Base-by-base conservation (phyloP, 495 filamentous ascomycete species). In the Podospora sp. region DNA sequence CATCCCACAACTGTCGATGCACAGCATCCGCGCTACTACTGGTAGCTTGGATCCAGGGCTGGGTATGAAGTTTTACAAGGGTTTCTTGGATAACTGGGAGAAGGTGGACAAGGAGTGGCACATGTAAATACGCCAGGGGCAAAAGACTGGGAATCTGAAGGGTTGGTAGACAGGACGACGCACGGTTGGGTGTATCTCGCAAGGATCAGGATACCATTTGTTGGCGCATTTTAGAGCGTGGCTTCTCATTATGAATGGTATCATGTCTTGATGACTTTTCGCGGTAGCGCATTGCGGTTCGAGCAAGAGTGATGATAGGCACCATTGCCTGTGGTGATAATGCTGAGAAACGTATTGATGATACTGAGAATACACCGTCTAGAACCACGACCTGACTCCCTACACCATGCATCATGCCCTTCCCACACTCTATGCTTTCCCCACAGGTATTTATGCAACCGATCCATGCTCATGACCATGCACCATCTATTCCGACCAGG, bases 1-100 rank as follows among this genome's bases (percentile, higher is more conserved):
- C 25, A 90, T 97, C 65, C 89, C 93, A 24, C 95, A 99, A 78
- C 80, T 97, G 66, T 92, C 89, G 71, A 99, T 99, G 95, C 95
- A 99, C 76, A 89, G 85, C 68, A 94, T 99, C 67, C 88, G 95
- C 24, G 95, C 95, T 7, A 97, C 94, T 11, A 96, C 91, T 11
- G 95, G 95, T 4, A 86, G 84, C 50, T 71, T 92, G 67, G 95
- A 99, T 76, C 95, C 95, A 0, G 95, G 95, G 0, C 76, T 99
- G 69, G 95, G 94, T 2, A 88, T 96, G 18, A 88, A 91, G 79
- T 82, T 94, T 61, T 97, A 97, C 76, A 90, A 91, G 82, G 93
- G 91, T 0, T 96, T 97, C 73, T 90, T 94, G 69, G 92, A 97
- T 73, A 78, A 90, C 69, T 97, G 89, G 80, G 94, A 97, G 82